phyloP scores from a whole-genome alignment of 352 stramenopile genomes.

The Phytophthora lateralis region DNA sequence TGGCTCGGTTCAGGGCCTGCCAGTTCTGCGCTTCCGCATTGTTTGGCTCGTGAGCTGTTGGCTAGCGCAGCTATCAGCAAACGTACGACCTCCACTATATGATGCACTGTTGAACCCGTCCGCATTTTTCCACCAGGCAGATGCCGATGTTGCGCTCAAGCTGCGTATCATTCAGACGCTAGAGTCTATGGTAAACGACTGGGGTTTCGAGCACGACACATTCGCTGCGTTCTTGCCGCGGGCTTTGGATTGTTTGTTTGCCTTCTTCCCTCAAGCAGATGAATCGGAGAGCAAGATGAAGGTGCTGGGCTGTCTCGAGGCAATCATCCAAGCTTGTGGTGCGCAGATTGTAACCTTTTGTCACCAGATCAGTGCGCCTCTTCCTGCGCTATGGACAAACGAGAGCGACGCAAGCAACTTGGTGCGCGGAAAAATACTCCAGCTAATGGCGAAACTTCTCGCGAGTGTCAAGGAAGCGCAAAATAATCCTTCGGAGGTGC shows the following conservation, averaged over 20 bases:
- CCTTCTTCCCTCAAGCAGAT: slow-evolving; percentile 65
- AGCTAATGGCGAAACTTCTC: slow-evolving; percentile 74
- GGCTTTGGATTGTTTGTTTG: slow-evolving; percentile 65
- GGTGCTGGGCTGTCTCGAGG: slow-evolving; percentile 71
- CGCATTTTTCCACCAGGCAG: slow-evolving; percentile 35
- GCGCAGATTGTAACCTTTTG: slow-evolving; percentile 49
- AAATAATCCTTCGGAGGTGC: slow-evolving; percentile 8
- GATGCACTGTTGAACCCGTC: slow-evolving; percentile 64
- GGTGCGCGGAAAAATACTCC: slow-evolving; percentile 81
- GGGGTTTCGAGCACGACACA: slow-evolving; percentile 75
- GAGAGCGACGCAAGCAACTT: slow-evolving; percentile 81
- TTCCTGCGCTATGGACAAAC: slow-evolving; percentile 75
- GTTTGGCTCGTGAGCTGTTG: slow-evolving; percentile 90
- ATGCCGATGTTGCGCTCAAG: slow-evolving; percentile 67
- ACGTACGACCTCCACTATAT: slow-evolving; percentile 77
- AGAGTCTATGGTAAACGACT: slow-evolving; percentile 82
- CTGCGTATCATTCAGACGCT: slow-evolving; percentile 79
- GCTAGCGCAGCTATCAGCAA: slow-evolving; percentile 79
- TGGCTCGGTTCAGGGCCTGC: slow-evolving; percentile 53
- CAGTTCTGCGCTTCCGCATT: slow-evolving; percentile 75
- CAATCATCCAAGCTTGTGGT: slow-evolving; percentile 72
- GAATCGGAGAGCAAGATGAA: slow-evolving; percentile 85
- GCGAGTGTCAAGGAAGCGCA: slow-evolving; percentile 56
- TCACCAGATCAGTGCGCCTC: slow-evolving; percentile 68
- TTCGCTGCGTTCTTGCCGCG: slow-evolving; percentile 74